A percentile compares a stretch with the other conserved stretches of the same genome.
Conservation (phyloP, 768 basidiomycete genomes). For the Termitomyces heimii region DNA sequence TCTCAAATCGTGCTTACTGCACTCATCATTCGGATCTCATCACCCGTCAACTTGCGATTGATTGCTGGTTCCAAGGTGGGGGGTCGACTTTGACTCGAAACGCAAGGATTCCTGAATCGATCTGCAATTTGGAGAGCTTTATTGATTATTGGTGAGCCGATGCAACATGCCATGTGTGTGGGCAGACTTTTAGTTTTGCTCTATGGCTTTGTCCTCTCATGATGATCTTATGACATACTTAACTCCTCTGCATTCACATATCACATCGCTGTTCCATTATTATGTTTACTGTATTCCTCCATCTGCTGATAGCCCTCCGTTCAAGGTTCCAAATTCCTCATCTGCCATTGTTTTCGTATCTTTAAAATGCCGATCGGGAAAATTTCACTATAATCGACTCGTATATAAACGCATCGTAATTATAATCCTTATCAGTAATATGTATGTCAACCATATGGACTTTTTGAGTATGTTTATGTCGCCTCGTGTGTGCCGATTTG, state of each 20-base stretch:
- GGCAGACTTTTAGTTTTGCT: slow-evolving; percentile 2
- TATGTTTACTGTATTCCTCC: not conserved
- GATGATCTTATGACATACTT: not conserved
- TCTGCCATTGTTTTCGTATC: not conserved
- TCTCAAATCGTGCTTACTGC: not conserved
- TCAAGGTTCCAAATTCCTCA: not conserved
- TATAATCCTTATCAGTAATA: not conserved
- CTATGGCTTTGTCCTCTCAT: not conserved
- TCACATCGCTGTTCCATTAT: not conserved
- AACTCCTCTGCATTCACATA: not conserved
- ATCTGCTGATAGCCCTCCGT: not conserved
- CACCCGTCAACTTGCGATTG: not conserved
- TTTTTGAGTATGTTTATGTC: not conserved
- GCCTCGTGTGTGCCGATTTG: not conserved
- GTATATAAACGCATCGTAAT: not conserved
- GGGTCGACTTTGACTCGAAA: too few relatives aligned
- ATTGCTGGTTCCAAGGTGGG: not conserved
- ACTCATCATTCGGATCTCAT: not conserved
- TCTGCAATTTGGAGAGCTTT: not conserved
- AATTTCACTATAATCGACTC: not conserved
- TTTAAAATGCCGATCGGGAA: not conserved
- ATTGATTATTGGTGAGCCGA: not conserved
- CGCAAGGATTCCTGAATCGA: not conserved
- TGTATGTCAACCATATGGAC: not conserved
- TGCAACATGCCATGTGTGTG: not conserved